These are phyloP conservation scores for Sarocladiaceae sp. DNA, from an alignment of 2,329 filamentous ascomycete genomes.

Conservation along the genomic window DNA sequence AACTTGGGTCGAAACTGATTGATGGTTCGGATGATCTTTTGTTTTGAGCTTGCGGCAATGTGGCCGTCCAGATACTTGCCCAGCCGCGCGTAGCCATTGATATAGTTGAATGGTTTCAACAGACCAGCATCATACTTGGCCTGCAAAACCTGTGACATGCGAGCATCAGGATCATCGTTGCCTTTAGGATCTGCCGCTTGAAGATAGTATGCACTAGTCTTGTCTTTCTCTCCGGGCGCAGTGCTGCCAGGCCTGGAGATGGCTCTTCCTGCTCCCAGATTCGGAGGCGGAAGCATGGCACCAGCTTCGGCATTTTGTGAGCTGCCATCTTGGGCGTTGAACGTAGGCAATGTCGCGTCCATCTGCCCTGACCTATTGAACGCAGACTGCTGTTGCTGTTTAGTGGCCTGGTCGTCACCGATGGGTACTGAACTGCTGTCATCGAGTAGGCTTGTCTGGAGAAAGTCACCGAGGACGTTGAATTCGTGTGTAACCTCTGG, in stretches of 20 bases:
- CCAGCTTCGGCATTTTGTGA: slow-evolving; percentile 21
- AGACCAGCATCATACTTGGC: slow-evolving; percentile 96
- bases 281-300: slow-evolving; percentile 46
- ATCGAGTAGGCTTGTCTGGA: slow-evolving; percentile 87
- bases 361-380: slow-evolving; percentile 37
- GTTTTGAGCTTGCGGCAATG: slow-evolving; percentile 74
- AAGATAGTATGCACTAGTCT: slow-evolving; percentile 74
- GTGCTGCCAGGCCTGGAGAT: slow-evolving; percentile 59
- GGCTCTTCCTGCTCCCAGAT: slow-evolving; percentile 42
- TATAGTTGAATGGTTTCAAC: slow-evolving; percentile 96
- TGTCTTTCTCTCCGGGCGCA: slow-evolving; percentile 67
- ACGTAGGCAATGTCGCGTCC: slow-evolving; percentile 16
- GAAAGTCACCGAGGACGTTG: slow-evolving; percentile 92
- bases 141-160: slow-evolving; percentile 89
- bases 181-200: slow-evolving; percentile 94
- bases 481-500: slow-evolving; percentile 96
- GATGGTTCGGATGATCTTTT: slow-evolving; percentile 87
- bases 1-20: slow-evolving; percentile 95
- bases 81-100: slow-evolving; percentile 88
- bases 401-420: slow-evolving; percentile 51
- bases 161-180: slow-evolving; percentile 78
- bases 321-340: not conserved
- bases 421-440: slow-evolving; percentile 55
- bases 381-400: slow-evolving; percentile 44
- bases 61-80: slow-evolving; percentile 90